Evolutionary conservation across 768 basidiomycete genomes (phyloP), one percentile per base, ranked within the genome.

Genomic region (Botryobasidium botryosum): DNA sequence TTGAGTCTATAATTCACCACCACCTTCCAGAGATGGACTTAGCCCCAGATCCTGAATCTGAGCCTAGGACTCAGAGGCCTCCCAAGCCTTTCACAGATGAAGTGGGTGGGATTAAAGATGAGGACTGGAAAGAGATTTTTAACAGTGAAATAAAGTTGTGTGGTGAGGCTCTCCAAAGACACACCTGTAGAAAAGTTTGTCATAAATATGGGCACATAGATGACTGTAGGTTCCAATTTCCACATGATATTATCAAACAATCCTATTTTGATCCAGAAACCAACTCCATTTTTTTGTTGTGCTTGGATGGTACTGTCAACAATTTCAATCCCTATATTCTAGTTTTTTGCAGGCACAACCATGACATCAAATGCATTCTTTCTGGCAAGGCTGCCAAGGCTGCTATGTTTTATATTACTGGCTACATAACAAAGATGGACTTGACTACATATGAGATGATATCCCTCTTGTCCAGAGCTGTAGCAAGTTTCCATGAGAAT

Each of bases 371-470:
- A 27, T 62, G 59, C 28, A 61, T 64, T 8, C 45, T 61, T 13
- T 62, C 60, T 13, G 61, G 62, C 0, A 55, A 57, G 39, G 51
- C 51, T 32, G 62, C 58, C 1, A 63, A 61, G 39, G 60, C 61
- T 15, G 59, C 60, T 0, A 61, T 63, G 55, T 62, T 59, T 42
- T 64, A 62, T 42, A 61, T 64, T 12, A 56, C 59, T 0, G 53
- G 62, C 29, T 62, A 63, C 35, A 63, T 63, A 12, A 64, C 61
- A 12, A 64, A 63, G 38, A 53, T 56, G 50, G 56, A 54, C n/a
- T 3, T 54, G 1, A 60, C 57, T 4, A 58, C 54, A 3, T 52
- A 61, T 45, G 43, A 63, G 17, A 51, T 59, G 46, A 27, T 61
- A 0, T 52, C 53, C 0, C 24, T 59, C 0, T 27, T 61, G 8